phyloP scores from a whole-genome alignment of 345 rosid genomes.

The Lumnitzera littorea region DNA sequence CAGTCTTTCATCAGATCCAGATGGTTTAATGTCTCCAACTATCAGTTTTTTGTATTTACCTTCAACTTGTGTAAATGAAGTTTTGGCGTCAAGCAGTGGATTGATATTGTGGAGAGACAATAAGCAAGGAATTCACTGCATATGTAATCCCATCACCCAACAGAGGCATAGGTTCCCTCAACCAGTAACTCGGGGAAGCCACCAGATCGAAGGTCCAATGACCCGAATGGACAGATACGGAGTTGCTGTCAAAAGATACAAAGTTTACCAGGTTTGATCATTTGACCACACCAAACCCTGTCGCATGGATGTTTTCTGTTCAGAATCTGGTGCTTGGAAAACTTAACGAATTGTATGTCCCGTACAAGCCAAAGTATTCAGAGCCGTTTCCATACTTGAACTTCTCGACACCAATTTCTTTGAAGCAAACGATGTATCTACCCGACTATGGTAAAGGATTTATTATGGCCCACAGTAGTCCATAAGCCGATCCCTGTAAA shows the following conservation, averaged over 20 bases:
- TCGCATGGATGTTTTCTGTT: slow-evolving; percentile 4
- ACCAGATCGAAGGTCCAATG: background rate
- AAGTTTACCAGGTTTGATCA: background rate
- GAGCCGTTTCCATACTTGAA: background rate
- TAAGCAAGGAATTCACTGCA: slow-evolving; percentile 3
- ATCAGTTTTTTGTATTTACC: slow-evolving; percentile 1
- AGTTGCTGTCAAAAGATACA: background rate
- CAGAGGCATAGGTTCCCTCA: background rate
- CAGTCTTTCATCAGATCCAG: background rate
- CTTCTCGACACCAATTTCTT: background rate
- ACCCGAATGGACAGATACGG: background rate
- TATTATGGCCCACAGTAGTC: slow-evolving; percentile 1
- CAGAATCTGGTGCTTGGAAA: background rate
- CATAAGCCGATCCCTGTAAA: slow-evolving; percentile 1
- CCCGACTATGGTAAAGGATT: slow-evolving; percentile 5
- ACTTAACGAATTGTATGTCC: background rate
- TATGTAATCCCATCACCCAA: slow-evolving; percentile 4
- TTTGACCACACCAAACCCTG: background rate
- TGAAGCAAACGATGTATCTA: background rate
- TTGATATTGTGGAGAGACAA: slow-evolving; percentile 1
- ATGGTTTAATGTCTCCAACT: background rate
- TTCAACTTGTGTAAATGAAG: background rate
- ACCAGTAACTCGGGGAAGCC: background rate
- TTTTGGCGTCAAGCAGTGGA: slow-evolving; percentile 6
- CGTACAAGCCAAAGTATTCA: background rate